Evolutionary conservation across 225 moss, liverwort and hornwort species (phyloP).

Genomic region (Sphagnum tenellum): DNA sequence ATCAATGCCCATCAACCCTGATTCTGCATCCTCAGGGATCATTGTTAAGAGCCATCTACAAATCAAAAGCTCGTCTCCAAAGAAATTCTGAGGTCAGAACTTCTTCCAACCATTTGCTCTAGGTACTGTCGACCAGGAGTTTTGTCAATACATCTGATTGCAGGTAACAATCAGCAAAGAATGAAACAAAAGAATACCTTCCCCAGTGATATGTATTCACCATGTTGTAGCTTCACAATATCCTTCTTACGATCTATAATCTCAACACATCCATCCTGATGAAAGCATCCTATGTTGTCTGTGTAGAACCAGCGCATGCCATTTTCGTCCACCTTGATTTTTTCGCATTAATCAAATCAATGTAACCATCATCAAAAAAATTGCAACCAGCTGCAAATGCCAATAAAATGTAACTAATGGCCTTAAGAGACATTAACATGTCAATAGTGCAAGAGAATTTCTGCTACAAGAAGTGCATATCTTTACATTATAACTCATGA

Average conservation of each 20-base stretch:
- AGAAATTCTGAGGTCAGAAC: neutral
- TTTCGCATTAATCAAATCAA: too few relatives aligned
- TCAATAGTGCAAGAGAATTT: neutral
- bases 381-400: conserved; percentile 3
- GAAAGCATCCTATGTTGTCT: conserved; percentile 82
- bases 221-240: conserved; percentile 91
- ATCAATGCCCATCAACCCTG: neutral
- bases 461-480: too few relatives aligned
- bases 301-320: conserved; percentile 93
- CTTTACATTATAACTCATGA: too few relatives aligned
- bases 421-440: neutral
- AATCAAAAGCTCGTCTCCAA: neutral
- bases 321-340: conserved; percentile 47
- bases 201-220: conserved; percentile 93
- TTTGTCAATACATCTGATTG: neutral
- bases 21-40: neutral
- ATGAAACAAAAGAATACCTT: conserved; percentile 35
- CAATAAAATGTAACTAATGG: neutral
- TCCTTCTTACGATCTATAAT: conserved; percentile 98
- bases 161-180: neutral
- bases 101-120: too few relatives aligned
- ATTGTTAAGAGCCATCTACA: neutral
- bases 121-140: neutral
- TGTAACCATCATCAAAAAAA: neutral
- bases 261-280: conserved; percentile 81